Base-by-base conservation (phyloP, 202 grass and related monocot genomes). In the Eragrostis tef region DNA sequence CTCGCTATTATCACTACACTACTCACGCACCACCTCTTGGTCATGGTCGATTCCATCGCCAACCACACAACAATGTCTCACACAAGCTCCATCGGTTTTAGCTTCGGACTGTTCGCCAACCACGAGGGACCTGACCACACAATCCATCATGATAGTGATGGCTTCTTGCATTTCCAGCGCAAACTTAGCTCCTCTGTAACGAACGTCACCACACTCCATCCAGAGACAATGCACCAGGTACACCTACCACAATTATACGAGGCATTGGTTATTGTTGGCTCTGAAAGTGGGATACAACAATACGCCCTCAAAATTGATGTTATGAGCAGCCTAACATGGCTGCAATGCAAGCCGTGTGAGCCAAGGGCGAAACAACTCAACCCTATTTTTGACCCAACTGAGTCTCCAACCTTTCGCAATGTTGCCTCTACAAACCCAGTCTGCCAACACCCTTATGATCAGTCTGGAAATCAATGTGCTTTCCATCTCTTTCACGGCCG, bases 91-190 rank as follows among this genome's bases (percentile, higher is more conserved):
- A 14, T 6, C 61, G 27, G 61, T 17, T 64, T 64, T 16, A 64
- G 61, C 61, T 15, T 64, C 27, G 14, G 6, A 29, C 61, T 64
- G 6, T 14, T 64, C 61, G 6, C 27, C 27, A 29, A 34, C 29
- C 27, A 34, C 1, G 60, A 63, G 22, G 60, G 5, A 6, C 60
- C 26, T 7, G 60, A n/a, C 64, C 36, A 21, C 36, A 21, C 36
- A 1, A n/a, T 67, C 39, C 64, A 39, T 19, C 39, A 39, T 0
- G 64, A 19, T 39, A 21, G 36, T n/a, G 36, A 67, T 10, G 64
- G 64, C 64, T 67, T 67, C 64, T 5, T 67, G 60, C 13, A 64
- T 64, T 16, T 64, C 27, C 61, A 48, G 46, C 46, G 34, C 5
- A 64, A 15, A 27, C 61, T 17, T 6, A 1, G 27, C 61, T 6